Base-by-base conservation (phyloP, 2,329 filamentous ascomycete species). In the Pestalotiopsis sp. region DNA sequence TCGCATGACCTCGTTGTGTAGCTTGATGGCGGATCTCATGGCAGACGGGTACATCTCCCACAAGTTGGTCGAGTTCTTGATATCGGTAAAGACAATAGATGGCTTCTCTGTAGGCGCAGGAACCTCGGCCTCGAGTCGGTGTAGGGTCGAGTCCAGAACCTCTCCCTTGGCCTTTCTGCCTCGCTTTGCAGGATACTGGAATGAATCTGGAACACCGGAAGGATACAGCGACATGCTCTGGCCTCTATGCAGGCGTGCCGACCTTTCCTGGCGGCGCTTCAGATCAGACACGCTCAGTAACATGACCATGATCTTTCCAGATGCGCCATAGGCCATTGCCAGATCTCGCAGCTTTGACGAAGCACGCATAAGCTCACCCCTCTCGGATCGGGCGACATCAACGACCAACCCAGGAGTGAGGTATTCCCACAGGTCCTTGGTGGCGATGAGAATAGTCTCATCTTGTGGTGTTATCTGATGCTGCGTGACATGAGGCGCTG, bases 221-320 rank as follows among this genome's bases (percentile, higher is more conserved):
- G 93, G 92, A 66, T 93, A 93, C 81, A 97, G 88, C 14, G 93
- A 94, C 87, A 97, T 91, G 82, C 93, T 97, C 75, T 94, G 90
- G 56, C 93, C 93, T 68, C 93, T 88, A 79, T 92, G 86, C 70
- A 88, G 82, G 83, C 81, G 91, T 80, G 77, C 76, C 66, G 91
- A 92, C 71, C 92, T 89, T 78, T 97, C 93, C 68, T 87, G 84
- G 71, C 94, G 90, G 77, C 93, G 93, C 82, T 97, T 95, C 66
- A 99, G 84, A 77, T 98, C 95, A 67, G 92, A 91, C 49, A 99
- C 92, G 67, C 95, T 95, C 67, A 99, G 91, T 85, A 99, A 93
- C 95, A 98, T 98, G 59, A 99, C 94, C 95, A 98, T 98, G 71
- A 98, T 93, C 82, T 99, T 99, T 77, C 92, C 92, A 1, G 91